phyloP scores from a whole-genome alignment of 495 filamentous ascomycete genomes.

The Hypoxylon fuscum region DNA sequence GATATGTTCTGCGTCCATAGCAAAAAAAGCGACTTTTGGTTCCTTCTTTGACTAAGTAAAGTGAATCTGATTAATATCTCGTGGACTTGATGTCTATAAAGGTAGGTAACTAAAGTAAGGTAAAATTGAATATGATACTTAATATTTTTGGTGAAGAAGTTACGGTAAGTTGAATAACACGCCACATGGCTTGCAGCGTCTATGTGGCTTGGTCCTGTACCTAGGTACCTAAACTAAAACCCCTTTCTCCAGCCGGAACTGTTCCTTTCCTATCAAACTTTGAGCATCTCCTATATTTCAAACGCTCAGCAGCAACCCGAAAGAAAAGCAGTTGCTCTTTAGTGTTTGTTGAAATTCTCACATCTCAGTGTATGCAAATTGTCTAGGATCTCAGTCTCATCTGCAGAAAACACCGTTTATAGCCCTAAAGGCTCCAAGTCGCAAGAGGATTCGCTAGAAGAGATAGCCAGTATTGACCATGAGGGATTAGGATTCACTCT shows the following conservation, averaged over 20 bases:
- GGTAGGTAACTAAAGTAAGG: too few relatives aligned
- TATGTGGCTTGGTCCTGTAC: background rate
- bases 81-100: too few relatives aligned
- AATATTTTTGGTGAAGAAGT: background rate
- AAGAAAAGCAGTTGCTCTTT: too few relatives aligned
- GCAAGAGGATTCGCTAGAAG: slow-evolving; percentile 11
- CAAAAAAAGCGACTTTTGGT: background rate
- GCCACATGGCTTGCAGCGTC: background rate
- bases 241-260: too few relatives aligned
- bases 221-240: background rate
- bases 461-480: slow-evolving; percentile 17
- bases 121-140: too few relatives aligned
- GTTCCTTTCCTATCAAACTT: background rate
- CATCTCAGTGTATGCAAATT: too few relatives aligned
- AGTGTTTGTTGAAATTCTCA: too few relatives aligned
- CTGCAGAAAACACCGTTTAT: slow-evolving; percentile 32
- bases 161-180: background rate
- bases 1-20: slow-evolving; percentile 53
- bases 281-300: background rate
- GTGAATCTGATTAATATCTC: background rate
- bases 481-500: slow-evolving; percentile 23
- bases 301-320: slow-evolving; percentile 6
- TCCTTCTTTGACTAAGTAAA: background rate
- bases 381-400: too few relatives aligned
- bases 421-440: slow-evolving; percentile 31